These are phyloP conservation scores for Aurifilum marmelostoma DNA, from an alignment of 2,329 filamentous ascomycete genomes.

Conservation along the genomic window DNA sequence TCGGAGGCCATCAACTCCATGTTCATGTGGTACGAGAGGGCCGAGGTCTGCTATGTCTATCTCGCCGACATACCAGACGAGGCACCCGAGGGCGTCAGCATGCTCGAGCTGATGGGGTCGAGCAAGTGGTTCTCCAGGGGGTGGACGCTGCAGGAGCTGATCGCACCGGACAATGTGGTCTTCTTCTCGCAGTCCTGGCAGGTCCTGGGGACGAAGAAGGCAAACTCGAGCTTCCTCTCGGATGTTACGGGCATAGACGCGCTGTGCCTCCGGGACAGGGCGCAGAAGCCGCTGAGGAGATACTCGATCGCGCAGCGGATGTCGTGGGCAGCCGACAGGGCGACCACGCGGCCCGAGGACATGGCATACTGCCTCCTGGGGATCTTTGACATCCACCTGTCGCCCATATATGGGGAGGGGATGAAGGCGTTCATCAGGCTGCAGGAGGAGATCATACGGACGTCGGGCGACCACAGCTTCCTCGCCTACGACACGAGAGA, in stretches of 20 bases:
- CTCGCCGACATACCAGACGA: conserved; percentile 36
- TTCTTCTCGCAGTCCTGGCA: conserved; percentile 31
- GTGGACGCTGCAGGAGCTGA: conserved; percentile 28
- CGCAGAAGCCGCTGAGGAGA: conserved; percentile 9
- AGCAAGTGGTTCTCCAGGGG: conserved; percentile 23
- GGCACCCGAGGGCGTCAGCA: background rate
- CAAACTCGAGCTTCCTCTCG: conserved; percentile 10
- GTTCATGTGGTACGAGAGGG: conserved; percentile 38
- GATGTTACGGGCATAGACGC: conserved; percentile 9
- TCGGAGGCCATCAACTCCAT: conserved; percentile 44
- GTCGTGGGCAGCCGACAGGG: conserved; percentile 34
- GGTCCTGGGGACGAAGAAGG: conserved; percentile 13
- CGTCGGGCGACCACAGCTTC: conserved; percentile 23
- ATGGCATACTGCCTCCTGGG: conserved; percentile 37
- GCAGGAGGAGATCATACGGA: conserved; percentile 34
- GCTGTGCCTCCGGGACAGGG: conserved; percentile 10
- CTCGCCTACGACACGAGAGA: conserved; percentile 29
- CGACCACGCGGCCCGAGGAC: conserved; percentile 34
- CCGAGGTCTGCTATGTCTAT: conserved; percentile 40
- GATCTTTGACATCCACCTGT: conserved; percentile 35
- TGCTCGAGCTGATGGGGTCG: conserved; percentile 6
- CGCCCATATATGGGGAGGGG: conserved; percentile 39
- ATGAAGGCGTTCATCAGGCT: conserved; percentile 33
- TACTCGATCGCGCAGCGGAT: conserved; percentile 32
- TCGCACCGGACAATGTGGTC: conserved; percentile 26